phyloP scores from a whole-genome alignment of 208 protist genomes.

The Baffinella frigidus region DNA sequence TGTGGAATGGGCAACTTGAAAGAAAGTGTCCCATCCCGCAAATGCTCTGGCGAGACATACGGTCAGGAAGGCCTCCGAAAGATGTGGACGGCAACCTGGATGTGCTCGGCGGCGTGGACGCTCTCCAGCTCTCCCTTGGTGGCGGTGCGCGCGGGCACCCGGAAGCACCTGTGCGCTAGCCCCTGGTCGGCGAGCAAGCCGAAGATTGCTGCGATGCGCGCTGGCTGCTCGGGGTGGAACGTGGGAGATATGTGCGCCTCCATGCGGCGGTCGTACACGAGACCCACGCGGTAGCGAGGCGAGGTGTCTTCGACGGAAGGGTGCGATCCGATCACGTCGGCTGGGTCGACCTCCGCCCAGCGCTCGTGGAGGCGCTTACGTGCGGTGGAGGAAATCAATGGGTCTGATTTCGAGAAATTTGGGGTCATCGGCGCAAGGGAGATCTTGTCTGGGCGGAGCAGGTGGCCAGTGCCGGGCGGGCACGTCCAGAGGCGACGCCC shows the following conservation, averaged over 20 bases:
- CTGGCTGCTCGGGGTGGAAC: background rate
- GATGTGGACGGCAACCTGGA: too few species aligned
- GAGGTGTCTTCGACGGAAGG: background rate
- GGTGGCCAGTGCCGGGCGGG: background rate
- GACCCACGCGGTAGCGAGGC: background rate
- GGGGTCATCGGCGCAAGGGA: too few species aligned
- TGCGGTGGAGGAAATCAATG: too few species aligned
- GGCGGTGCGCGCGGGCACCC: background rate
- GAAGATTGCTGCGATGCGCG: background rate
- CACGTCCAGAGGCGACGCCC: background rate
- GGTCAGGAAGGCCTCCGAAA: too few species aligned
- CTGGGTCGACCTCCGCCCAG: too few species aligned
- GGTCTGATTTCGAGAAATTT: too few species aligned
- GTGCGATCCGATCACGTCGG: background rate
- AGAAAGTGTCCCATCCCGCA: too few species aligned
- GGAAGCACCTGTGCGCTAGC: background rate
- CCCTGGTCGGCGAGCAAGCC: background rate
- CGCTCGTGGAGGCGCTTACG: too few species aligned
- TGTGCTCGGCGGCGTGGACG: slow-evolving; percentile 12
- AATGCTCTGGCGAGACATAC: too few species aligned
- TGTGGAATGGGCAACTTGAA: too few species aligned
- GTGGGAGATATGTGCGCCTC: background rate
- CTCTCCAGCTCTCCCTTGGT: background rate
- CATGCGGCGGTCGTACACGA: slow-evolving; percentile 42
- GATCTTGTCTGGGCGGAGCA: slow-evolving; percentile 13